Conservation (phyloP, 805 yeast species). For the Zygoascus flipseniorum region DNA sequence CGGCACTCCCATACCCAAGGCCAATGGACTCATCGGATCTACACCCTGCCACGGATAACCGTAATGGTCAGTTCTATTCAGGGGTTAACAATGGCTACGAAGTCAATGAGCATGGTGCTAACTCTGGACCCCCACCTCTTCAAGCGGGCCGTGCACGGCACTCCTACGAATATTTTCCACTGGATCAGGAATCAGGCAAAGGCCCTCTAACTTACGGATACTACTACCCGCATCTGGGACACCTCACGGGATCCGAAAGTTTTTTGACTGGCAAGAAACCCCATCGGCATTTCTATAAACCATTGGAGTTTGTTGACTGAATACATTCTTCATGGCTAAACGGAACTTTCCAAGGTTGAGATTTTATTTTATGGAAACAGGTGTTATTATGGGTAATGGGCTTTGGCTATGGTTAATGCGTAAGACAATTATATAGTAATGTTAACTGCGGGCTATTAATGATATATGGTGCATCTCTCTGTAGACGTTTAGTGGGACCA, state of each 20-base stretch:
- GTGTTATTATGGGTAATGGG: too few species aligned
- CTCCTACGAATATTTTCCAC: slow-evolving; percentile 5
- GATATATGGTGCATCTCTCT: too few species aligned
- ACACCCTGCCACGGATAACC: not conserved
- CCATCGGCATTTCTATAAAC: not conserved
- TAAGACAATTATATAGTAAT: too few species aligned
- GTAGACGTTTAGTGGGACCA: too few species aligned
- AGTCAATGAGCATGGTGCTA: not conserved
- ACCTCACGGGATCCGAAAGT: not conserved
- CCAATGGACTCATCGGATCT: not conserved
- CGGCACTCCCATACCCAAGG: not conserved
- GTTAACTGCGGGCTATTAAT: too few species aligned
- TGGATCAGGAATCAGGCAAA: slow-evolving; percentile 1
- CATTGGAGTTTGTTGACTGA: not conserved
- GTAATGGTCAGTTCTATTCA: not conserved
- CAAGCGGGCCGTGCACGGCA: not conserved
- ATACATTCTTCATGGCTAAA: not conserved
- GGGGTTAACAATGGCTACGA: not conserved
- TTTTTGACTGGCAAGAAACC: not conserved
- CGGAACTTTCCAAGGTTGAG: too few species aligned
- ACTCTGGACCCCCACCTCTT: not conserved
- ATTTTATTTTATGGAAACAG: too few species aligned
- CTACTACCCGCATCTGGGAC: slow-evolving; percentile 6
- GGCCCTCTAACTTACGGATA: slow-evolving; percentile 6
- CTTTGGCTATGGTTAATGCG: too few species aligned